Evolutionary conservation across 2,329 filamentous ascomycete genomes (phyloP).

Genomic region (Colletotrichum viniferum): DNA sequence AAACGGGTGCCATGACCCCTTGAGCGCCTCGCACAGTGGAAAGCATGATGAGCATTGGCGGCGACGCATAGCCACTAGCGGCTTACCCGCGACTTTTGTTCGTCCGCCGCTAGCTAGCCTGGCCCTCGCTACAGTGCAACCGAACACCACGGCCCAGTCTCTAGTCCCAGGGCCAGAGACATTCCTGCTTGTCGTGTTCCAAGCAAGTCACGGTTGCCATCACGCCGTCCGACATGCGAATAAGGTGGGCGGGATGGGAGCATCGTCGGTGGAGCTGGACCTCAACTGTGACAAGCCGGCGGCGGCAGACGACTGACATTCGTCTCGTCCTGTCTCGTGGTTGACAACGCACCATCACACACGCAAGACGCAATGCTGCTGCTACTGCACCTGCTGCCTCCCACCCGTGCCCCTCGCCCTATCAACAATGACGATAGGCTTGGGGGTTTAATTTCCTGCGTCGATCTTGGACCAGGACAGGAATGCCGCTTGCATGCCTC

Average conservation of each 20-base stretch:
- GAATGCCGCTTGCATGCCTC: conserved; percentile 14
- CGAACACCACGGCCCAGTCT: neutral
- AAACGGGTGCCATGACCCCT: conserved; percentile 1
- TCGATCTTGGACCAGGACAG: conserved; percentile 14
- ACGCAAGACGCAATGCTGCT: neutral
- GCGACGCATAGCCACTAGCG: neutral
- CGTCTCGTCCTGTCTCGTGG: conserved; percentile 8
- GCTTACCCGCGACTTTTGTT: neutral
- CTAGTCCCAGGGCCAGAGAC: neutral
- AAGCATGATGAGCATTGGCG: neutral
- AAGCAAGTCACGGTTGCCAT: neutral
- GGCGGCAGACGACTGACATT: neutral
- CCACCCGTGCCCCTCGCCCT: conserved; percentile 2
- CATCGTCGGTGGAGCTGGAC: conserved; percentile 8
- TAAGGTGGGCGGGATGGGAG: neutral
- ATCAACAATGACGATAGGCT: neutral
- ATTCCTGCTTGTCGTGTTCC: neutral
- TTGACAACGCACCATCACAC: conserved; percentile 18
- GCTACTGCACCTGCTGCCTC: neutral
- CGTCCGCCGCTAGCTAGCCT: neutral
- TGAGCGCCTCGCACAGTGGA: conserved; percentile 4
- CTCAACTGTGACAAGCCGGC: neutral
- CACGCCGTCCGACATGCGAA: neutral
- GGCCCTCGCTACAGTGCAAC: neutral
- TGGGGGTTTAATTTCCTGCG: neutral